These are phyloP conservation scores for Alternaria sp. DNA, from an alignment of 2,329 filamentous ascomycete genomes.

Conservation along the genomic window DNA sequence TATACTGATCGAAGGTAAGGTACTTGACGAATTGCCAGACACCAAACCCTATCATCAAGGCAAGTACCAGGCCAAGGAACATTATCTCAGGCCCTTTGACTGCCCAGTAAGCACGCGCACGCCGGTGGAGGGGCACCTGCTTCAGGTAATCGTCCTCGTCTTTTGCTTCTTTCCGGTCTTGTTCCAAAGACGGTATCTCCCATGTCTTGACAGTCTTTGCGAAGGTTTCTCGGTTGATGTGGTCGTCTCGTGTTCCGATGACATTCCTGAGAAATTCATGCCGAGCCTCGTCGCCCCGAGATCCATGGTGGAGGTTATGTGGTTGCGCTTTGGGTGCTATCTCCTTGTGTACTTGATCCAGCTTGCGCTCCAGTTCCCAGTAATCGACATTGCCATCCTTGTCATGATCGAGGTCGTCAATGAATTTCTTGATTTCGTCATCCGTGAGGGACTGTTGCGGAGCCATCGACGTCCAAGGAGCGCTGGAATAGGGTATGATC, in stretches of 20 bases:
- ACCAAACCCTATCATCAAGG: slow-evolving; percentile 59
- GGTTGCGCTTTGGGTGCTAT: slow-evolving; percentile 55
- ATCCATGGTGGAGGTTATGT: slow-evolving; percentile 54
- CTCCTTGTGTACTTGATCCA: slow-evolving; percentile 60
- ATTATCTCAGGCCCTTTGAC: slow-evolving; percentile 61
- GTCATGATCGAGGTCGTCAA: slow-evolving; percentile 61
- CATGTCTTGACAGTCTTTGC: slow-evolving; percentile 52
- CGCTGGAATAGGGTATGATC: background rate
- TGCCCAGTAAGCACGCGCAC: slow-evolving; percentile 61
- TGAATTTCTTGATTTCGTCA: slow-evolving; percentile 59
- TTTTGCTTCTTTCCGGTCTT: slow-evolving; percentile 56
- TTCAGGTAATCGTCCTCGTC: slow-evolving; percentile 57
- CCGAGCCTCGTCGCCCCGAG: slow-evolving; percentile 50
- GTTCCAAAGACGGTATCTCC: slow-evolving; percentile 58
- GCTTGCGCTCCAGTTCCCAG: slow-evolving; percentile 59
- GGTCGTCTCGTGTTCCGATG: slow-evolving; percentile 52
- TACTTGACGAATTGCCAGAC: slow-evolving; percentile 65
- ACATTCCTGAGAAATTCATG: slow-evolving; percentile 61
- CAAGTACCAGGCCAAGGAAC: slow-evolving; percentile 58
- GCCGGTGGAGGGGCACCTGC: slow-evolving; percentile 54
- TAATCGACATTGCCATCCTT: slow-evolving; percentile 61
- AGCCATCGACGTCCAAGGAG: slow-evolving; percentile 25
- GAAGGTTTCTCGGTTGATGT: slow-evolving; percentile 58
- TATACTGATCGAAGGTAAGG: slow-evolving; percentile 52
- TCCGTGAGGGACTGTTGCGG: slow-evolving; percentile 43